Evolutionary conservation across 306 rosid genomes (phyloP).

Genomic region (Vigna nakashimae): DNA sequence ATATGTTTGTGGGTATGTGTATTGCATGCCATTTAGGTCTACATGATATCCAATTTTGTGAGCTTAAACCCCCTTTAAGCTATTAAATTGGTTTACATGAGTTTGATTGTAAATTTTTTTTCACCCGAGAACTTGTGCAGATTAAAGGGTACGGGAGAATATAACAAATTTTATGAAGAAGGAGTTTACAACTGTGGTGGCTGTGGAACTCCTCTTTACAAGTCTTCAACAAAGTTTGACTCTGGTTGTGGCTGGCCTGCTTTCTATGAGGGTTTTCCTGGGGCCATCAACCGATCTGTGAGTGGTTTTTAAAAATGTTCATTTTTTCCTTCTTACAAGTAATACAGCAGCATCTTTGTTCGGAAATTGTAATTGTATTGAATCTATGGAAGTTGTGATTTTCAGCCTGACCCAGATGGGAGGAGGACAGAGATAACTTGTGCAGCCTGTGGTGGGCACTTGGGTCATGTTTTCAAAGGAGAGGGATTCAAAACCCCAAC

Average conservation of each 20-base stretch:
- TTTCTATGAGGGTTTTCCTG: conserved; percentile 88
- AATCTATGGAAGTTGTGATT: background rate
- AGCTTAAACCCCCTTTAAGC: background rate
- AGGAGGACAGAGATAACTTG: conserved; percentile 92
- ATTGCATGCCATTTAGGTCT: background rate
- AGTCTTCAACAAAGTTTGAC: conserved; percentile 77
- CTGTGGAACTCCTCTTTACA: conserved; percentile 83
- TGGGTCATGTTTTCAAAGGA: conserved; percentile 89
- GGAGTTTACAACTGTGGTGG: conserved; percentile 84
- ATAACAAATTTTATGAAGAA: conserved; percentile 75
- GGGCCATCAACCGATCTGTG: conserved; percentile 77
- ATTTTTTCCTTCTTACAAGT: background rate
- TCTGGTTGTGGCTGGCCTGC: conserved; percentile 99
- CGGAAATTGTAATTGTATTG: conserved; percentile 19
- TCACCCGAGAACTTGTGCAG: conserved; percentile 51
- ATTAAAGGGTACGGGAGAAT: conserved; percentile 77
- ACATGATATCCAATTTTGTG: background rate
- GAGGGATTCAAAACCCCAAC: conserved; percentile 83
- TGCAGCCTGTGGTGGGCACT: conserved; percentile 83
- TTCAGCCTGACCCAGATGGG: conserved; percentile 90
- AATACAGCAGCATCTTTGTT: background rate
- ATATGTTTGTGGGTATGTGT: background rate
- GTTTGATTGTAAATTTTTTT: background rate
- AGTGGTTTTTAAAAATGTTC: conserved; percentile 33
- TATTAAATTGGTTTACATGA: background rate